A percentile compares a stretch with the other conserved stretches of the same genome.
Conservation (phyloP, 2,329 filamentous ascomycete species). For the Colletotrichum incanum region DNA sequence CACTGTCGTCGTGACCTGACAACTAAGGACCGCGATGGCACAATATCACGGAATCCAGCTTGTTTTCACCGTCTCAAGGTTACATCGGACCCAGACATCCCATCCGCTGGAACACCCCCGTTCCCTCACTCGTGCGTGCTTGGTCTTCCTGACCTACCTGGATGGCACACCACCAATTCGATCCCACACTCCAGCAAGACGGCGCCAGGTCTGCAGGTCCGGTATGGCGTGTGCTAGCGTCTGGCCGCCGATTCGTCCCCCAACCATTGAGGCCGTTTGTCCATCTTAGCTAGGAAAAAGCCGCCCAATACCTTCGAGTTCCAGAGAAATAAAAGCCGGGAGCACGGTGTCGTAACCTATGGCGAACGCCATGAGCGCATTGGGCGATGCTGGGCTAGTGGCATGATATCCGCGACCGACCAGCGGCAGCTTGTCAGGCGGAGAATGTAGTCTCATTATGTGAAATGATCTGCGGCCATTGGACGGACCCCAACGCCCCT, state of each 20-base stretch:
- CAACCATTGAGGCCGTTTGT: constrained; percentile 11
- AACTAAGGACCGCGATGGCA: constrained; percentile 39
- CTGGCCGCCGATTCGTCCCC: constrained; percentile 30
- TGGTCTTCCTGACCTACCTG: constrained; percentile 27
- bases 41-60: constrained; percentile 12
- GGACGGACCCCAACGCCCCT: neutral
- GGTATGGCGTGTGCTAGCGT: constrained; percentile 36
- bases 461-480: constrained; percentile 36
- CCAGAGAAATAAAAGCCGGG: constrained; percentile 16
- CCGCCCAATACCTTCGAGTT: constrained; percentile 17
- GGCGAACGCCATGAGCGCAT: constrained; percentile 27
- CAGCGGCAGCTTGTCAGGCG: constrained; percentile 38
- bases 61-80: constrained; percentile 18
- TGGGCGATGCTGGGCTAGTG: constrained; percentile 13
- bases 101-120: neutral
- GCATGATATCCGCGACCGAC: constrained; percentile 34
- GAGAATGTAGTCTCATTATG: constrained; percentile 42
- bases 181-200: constrained; percentile 7
- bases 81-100: constrained; percentile 29
- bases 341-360: constrained; percentile 11
- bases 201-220: constrained; percentile 40
- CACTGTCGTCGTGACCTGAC: constrained; percentile 6
- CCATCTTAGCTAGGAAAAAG: neutral
- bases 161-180: constrained; percentile 28
- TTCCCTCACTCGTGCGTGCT: constrained; percentile 11